A percentile compares a stretch with the other conserved stretches of the same genome.
phyloP scores from a whole-genome alignment of 23 red algal genomes.

The Gracilaria vermiculophylla region DNA sequence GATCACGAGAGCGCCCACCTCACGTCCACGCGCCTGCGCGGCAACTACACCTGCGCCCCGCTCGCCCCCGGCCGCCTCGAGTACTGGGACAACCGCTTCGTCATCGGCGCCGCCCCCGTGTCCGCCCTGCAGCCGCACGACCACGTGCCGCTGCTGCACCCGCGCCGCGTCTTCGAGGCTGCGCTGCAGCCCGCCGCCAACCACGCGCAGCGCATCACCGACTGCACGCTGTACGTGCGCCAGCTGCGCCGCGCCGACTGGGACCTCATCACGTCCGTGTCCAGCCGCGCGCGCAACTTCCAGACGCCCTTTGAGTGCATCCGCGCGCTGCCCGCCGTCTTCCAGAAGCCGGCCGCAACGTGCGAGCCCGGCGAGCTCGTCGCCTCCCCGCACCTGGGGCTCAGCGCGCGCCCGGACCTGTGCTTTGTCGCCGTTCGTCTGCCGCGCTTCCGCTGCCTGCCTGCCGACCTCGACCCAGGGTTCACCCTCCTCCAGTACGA shows the following conservation, averaged over 20 bases:
- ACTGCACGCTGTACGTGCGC: constrained; percentile 37
- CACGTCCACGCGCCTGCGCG: constrained; percentile 19
- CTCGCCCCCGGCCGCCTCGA: background rate
- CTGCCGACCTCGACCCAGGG: constrained; percentile 43
- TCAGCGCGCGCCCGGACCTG: constrained; percentile 37
- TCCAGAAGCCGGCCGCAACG: background rate
- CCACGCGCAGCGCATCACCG: background rate
- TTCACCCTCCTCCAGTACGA: constrained; percentile 9
- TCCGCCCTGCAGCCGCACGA: background rate
- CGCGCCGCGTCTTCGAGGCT: background rate
- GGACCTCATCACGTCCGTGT: constrained; percentile 1
- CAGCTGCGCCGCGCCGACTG: constrained; percentile 59
- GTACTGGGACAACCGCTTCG: constrained; percentile 74
- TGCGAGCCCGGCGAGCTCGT: constrained; percentile 3
- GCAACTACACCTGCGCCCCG: constrained; percentile 30
- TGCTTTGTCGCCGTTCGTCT: constrained; percentile 58
- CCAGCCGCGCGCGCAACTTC: background rate
- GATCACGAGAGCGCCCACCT: constrained; percentile 20
- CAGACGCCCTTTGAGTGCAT: constrained; percentile 51
- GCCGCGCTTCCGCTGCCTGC: constrained; percentile 47
- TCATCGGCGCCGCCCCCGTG: constrained; percentile 1
- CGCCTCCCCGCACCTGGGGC: constrained; percentile 51
- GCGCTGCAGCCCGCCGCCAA: background rate
- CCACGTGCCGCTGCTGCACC: background rate
- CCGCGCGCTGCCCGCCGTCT: constrained; percentile 48